Evolutionary conservation across 2,329 filamentous ascomycete genomes (phyloP).

Genomic region (Leptographium procerum): DNA sequence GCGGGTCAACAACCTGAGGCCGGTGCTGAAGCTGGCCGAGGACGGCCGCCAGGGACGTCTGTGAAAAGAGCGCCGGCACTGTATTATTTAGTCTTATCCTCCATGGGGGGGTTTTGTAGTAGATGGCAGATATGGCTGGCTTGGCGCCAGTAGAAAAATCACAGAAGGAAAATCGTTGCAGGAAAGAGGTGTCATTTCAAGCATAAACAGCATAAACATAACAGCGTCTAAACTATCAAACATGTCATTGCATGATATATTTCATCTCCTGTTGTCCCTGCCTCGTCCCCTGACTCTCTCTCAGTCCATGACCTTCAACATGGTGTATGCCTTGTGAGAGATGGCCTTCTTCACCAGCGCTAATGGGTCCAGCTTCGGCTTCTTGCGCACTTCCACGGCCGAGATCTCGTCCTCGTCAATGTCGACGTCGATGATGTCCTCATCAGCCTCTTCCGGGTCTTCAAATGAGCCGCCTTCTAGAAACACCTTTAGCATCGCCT

Average conservation of each 20-base stretch:
- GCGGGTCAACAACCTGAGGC: background rate
- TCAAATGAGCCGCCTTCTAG: constrained; percentile 37
- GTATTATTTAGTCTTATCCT: too few species aligned
- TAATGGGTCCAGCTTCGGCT: constrained; percentile 31
- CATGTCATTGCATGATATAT: too few species aligned
- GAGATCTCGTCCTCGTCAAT: constrained; percentile 17
- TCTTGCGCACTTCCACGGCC: constrained; percentile 8
- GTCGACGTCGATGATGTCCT: constrained; percentile 14
- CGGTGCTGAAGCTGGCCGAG: constrained; percentile 1
- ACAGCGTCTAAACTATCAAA: too few species aligned
- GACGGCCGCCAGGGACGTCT: background rate
- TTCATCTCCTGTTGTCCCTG: too few species aligned
- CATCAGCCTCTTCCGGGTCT: constrained; percentile 20
- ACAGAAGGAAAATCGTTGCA: background rate
- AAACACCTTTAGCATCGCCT: constrained; percentile 47
- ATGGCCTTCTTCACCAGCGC: constrained; percentile 37
- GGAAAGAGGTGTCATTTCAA: too few species aligned
- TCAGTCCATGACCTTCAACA: constrained; percentile 44
- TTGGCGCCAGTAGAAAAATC: too few species aligned
- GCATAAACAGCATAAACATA: too few species aligned
- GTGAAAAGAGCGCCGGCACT: too few species aligned
- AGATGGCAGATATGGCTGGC: too few species aligned
- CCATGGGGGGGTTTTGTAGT: too few species aligned
- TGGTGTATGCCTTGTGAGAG: constrained; percentile 40
- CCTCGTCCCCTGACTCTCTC: background rate